These are phyloP conservation scores for Ophiostoma tasmaniense DNA, from an alignment of 2,329 filamentous ascomycete species.

Conservation along the genomic window DNA sequence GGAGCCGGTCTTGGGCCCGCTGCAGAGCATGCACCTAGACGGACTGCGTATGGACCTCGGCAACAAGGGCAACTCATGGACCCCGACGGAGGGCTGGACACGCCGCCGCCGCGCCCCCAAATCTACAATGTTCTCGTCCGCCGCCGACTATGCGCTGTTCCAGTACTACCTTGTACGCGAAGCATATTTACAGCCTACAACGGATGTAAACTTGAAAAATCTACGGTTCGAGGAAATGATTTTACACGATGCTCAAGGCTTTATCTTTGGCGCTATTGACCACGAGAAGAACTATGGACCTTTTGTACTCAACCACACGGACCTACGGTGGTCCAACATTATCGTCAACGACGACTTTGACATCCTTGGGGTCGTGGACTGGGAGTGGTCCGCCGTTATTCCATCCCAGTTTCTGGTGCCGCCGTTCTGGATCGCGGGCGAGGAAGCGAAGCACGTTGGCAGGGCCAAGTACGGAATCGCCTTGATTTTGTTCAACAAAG, in stretches of 20 bases:
- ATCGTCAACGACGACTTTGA: slow-evolving; percentile 1
- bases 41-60: background rate
- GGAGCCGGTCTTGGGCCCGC: background rate
- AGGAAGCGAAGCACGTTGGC: background rate
- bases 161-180: background rate
- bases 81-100: background rate
- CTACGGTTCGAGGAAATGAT: background rate
- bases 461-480: background rate
- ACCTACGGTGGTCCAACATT: background rate
- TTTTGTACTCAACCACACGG: slow-evolving; percentile 1
- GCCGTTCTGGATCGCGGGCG: background rate
- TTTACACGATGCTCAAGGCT: background rate
- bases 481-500: background rate
- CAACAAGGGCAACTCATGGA: background rate
- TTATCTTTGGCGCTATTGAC: background rate
- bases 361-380: background rate
- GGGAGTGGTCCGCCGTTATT: background rate
- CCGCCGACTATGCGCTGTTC: background rate
- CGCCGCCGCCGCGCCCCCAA: background rate
- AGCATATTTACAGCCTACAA: background rate
- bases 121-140: background rate
- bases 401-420: background rate
- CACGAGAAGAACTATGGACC: background rate
- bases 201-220: background rate
- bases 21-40: background rate